Conservation (phyloP, 2,329 filamentous ascomycete species). For the Aspergillus brasiliensis region DNA sequence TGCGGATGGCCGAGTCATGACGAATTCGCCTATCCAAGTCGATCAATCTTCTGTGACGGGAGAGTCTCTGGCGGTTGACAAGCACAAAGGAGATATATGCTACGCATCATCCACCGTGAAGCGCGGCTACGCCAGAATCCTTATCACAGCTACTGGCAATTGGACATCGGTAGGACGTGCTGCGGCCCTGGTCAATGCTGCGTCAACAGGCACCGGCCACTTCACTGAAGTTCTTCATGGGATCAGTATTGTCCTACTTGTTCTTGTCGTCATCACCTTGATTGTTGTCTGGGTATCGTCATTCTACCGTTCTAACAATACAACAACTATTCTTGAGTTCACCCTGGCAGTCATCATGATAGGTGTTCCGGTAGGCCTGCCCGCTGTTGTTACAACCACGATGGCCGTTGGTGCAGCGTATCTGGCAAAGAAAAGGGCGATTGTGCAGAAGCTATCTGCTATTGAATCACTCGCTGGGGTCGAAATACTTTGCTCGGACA, state of each 20-base stretch:
- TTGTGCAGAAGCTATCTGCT: conserved; percentile 88
- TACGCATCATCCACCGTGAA: conserved; percentile 88
- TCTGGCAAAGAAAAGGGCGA: conserved; percentile 88
- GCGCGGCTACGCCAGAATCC: conserved; percentile 81
- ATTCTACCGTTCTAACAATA: conserved; percentile 83
- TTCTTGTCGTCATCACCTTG: conserved; percentile 78
- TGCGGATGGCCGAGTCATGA: conserved; percentile 83
- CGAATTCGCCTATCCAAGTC: conserved; percentile 81
- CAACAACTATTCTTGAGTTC: conserved; percentile 78
- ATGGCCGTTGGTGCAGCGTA: conserved; percentile 93
- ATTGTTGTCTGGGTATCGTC: conserved; percentile 82
- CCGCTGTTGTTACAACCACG: conserved; percentile 89
- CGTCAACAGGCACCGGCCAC: conserved; percentile 73
- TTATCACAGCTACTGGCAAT: conserved; percentile 83
- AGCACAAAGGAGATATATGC: conserved; percentile 77
- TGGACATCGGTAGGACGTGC: conserved; percentile 88
- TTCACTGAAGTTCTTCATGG: conserved; percentile 90
- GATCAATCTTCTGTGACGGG: conserved; percentile 92
- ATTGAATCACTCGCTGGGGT: conserved; percentile 92
- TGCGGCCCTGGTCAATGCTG: conserved; percentile 79
- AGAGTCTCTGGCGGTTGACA: conserved; percentile 88
- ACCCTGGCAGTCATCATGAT: conserved; percentile 89
- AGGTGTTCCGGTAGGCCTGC: conserved; percentile 89
- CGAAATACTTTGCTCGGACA: conserved; percentile 92
- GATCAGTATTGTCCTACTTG: conserved; percentile 77